Evolutionary conservation across 2,329 filamentous ascomycete genomes (phyloP).

Genomic region (Dissoconium aciculare): DNA sequence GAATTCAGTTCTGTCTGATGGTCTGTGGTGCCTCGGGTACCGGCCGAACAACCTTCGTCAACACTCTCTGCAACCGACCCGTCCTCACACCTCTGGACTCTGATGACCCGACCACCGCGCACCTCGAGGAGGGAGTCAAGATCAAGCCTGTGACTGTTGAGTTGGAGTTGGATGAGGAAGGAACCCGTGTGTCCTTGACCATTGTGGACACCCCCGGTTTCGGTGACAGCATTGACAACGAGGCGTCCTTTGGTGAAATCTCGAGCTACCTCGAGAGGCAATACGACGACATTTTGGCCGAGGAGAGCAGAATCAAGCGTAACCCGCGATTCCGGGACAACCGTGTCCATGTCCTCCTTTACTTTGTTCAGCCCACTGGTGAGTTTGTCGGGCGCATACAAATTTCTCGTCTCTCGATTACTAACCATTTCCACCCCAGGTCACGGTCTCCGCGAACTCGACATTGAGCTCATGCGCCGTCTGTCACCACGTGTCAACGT

Average conservation of each 20-base stretch:
- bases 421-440: conserved; percentile 7
- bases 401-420: neutral
- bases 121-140: conserved; percentile 91
- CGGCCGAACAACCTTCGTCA: conserved; percentile 96
- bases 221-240: conserved; percentile 97
- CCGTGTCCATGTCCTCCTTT: conserved; percentile 92
- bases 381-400: conserved; percentile 2
- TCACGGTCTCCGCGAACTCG: conserved; percentile 80
- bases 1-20: conserved; percentile 99
- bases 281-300: conserved; percentile 97
- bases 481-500: conserved; percentile 96
- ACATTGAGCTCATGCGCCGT: conserved; percentile 99
- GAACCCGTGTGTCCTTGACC: conserved; percentile 92
- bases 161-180: conserved; percentile 92
- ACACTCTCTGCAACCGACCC: conserved; percentile 92
- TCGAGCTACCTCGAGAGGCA: conserved; percentile 97
- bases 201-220: conserved; percentile 98
- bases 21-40: conserved; percentile 98
- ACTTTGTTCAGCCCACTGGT: conserved; percentile 98
- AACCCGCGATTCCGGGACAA: conserved; percentile 99
- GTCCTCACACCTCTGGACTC: conserved; percentile 85
- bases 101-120: conserved; percentile 75
- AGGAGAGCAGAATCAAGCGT: conserved; percentile 99
- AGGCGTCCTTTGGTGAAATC: conserved; percentile 87
- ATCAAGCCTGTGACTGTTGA: conserved; percentile 98